Evolutionary conservation across 2,329 filamentous ascomycete genomes (phyloP).

Genomic region (Dryadomyces quercivorus): DNA sequence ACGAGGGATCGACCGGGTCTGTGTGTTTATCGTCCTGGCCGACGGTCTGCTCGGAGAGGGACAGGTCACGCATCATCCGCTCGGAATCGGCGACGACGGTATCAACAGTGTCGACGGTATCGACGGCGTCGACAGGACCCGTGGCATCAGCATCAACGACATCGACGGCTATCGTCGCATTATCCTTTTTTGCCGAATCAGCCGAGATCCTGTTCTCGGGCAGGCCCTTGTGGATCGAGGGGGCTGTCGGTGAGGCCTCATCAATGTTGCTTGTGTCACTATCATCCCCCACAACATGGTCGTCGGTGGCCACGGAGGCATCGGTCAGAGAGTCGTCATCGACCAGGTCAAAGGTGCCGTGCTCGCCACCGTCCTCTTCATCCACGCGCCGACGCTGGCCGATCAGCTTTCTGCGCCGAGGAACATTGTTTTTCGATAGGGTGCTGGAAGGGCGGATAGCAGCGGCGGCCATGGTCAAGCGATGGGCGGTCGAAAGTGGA

Average conservation of each 20-base stretch:
- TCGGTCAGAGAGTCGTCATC: conserved; percentile 57
- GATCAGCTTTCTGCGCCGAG: conserved; percentile 53
- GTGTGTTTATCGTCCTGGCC: not conserved
- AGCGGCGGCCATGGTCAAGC: conserved; percentile 8
- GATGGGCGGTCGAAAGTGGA: not conserved
- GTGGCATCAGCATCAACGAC: conserved; percentile 13
- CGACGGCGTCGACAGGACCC: conserved; percentile 4
- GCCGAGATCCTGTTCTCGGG: not conserved
- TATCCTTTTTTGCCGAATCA: not conserved
- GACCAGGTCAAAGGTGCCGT: conserved; percentile 37
- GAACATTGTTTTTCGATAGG: conserved; percentile 11
- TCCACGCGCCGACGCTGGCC: conserved; percentile 57
- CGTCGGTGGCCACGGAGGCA: conserved; percentile 49
- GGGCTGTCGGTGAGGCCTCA: conserved; percentile 39
- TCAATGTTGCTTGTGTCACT: conserved; percentile 54
- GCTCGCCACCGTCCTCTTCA: conserved; percentile 45
- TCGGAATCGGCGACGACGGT: conserved; percentile 37
- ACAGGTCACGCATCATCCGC: conserved; percentile 44
- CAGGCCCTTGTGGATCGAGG: conserved; percentile 17
- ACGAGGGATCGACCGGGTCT: not conserved
- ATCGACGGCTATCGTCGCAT: too few species aligned
- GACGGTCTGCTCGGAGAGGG: conserved; percentile 21
- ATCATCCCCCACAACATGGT: conserved; percentile 45
- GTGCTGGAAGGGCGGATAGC: conserved; percentile 2
- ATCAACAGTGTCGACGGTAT: conserved; percentile 22